These are phyloP conservation scores for Talaromyces sp. DNA, from an alignment of 2,329 filamentous ascomycete genomes.

Conservation along the genomic window DNA sequence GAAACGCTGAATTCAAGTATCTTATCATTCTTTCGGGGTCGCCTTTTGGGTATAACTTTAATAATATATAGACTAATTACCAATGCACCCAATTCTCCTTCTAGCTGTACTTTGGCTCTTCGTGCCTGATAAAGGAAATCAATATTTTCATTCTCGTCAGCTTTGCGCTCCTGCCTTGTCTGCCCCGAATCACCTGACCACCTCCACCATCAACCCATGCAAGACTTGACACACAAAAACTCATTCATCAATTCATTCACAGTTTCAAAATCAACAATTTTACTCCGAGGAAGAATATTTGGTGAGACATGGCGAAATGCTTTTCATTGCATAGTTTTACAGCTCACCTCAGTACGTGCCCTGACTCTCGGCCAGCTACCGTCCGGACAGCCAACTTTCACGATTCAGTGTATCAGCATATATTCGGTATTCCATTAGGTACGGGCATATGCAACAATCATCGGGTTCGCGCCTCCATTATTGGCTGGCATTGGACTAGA, in stretches of 20 bases:
- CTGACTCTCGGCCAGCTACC: not conserved
- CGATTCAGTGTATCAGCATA: not conserved
- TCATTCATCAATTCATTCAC: not conserved
- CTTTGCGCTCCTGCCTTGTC: constrained; percentile 4
- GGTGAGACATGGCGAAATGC: not conserved
- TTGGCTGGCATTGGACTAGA: not conserved
- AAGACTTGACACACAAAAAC: not conserved
- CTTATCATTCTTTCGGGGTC: not conserved
- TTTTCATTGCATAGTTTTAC: not conserved
- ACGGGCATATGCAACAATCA: not conserved
- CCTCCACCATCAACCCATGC: not conserved
- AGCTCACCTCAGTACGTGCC: not conserved
- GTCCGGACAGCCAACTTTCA: not conserved
- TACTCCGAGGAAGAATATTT: not conserved
- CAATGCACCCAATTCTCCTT: not conserved
- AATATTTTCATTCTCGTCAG: not conserved
- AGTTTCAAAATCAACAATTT: not conserved
- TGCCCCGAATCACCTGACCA: constrained; percentile 1
- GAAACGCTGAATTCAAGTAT: not conserved
- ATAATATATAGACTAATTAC: not conserved
- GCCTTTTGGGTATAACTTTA: not conserved
- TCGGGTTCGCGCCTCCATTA: not conserved
- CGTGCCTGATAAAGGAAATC: not conserved
- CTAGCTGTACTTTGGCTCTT: not conserved
- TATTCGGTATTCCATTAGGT: not conserved